Conservation (phyloP, 306 rosid genomes). For the Vigna unguiculata region DNA sequence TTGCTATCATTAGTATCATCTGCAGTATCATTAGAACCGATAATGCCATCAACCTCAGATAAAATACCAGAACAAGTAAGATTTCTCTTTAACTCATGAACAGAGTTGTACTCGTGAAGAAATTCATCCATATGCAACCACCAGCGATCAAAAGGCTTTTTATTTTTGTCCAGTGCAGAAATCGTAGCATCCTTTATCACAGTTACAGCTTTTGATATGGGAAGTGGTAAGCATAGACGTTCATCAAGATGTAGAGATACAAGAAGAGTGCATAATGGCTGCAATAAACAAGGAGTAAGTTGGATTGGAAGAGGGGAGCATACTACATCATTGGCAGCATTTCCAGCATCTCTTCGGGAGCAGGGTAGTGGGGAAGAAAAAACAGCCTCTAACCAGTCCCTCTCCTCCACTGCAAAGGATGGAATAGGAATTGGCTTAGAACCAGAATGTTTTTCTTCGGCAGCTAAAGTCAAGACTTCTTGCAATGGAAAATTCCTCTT, state of each 20-base stretch:
- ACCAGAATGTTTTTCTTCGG: conserved; percentile 60
- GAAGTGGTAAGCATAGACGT: conserved; percentile 72
- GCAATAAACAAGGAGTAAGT: conserved; percentile 81
- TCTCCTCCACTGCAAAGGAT: conserved; percentile 89
- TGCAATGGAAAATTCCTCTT: conserved; percentile 96
- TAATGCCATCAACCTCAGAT: conserved; percentile 49
- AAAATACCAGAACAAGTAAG: conserved; percentile 73
- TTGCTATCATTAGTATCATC: conserved; percentile 42
- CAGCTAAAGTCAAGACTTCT: conserved; percentile 77
- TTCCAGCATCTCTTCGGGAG: conserved; percentile 93
- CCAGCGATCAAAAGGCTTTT: conserved; percentile 71
- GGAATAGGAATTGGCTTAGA: conserved; percentile 75
- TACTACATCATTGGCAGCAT: conserved; percentile 85
- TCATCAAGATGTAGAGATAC: conserved; percentile 84
- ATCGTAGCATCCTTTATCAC: conserved; percentile 69
- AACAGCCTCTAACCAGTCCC: conserved; percentile 96
- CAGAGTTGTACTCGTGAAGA: conserved; percentile 69
- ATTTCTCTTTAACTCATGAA: conserved; percentile 63
- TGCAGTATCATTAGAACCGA: conserved; percentile 50
- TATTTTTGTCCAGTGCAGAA: conserved; percentile 68
- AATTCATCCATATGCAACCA: conserved; percentile 80
- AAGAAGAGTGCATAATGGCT: conserved; percentile 76
- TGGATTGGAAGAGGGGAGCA: conserved; percentile 87
- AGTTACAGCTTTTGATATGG: conserved; percentile 68
- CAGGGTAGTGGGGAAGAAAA: conserved; percentile 81